Evolutionary conservation across 768 basidiomycete species (phyloP), one percentile per base, ranked within the genome.

Genomic region (Tylopilus sp.): DNA sequence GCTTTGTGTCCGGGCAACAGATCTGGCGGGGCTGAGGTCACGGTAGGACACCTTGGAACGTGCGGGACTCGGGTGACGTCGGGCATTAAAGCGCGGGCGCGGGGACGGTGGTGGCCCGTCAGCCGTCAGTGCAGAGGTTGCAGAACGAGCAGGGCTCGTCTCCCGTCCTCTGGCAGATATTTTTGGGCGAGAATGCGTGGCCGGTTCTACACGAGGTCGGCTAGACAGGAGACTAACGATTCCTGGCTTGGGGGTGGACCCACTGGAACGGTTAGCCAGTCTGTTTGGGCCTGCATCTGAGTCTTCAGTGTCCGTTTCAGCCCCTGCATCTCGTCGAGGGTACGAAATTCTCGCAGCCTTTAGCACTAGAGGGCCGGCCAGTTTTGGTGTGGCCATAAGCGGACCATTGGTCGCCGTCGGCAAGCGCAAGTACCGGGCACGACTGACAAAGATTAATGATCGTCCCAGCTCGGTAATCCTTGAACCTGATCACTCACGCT

Each of bases 351-450:
- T 73, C 47, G 64, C 52, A 38, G 61, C 47, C 21, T 62, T 60
- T 55, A 68, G 52, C 26, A 58, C 64, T 49, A 64, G 56, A 35
- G 59, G 28, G 56, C 57, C 46, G 39, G 69, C 56, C 46, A 67
- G 52, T 61, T 68, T 61, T 56, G 73, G 53, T 50, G 62, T 51
- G 51, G 62, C 51, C 12, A 56, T 48, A 20, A 50, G 50, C 48
- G 59, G 65, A 15, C 79, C 74, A 12, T 78, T 75, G 38, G 76
- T 69, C 9, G 78, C 69, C 20, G 81, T 73, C 2, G 89, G 87
- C 33, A 92, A 74, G 52, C 86, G 84, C 54, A 92, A 78, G 69
- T 89, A 87, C 60, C 89, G 79, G 36, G 91, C 90, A 22, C 90
- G 89, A 52, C 90, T 92, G 31, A 36, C 44, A 47, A 59, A 18